Evolutionary conservation across 306 rosid species (phyloP).

Genomic region (Vicia sativa): DNA sequence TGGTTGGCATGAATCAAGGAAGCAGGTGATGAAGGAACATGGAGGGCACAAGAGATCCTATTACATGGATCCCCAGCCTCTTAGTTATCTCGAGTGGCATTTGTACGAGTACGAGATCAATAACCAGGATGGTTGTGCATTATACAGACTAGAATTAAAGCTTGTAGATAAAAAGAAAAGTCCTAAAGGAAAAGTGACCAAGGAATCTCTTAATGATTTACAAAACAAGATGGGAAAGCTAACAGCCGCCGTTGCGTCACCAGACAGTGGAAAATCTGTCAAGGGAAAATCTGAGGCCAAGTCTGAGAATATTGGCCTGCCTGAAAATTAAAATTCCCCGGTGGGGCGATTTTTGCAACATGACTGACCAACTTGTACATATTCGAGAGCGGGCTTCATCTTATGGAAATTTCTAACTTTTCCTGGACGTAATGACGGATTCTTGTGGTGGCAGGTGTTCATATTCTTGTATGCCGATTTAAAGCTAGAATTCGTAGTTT

Average conservation of each 20-base stretch:
- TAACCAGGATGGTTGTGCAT: slow-evolving; percentile 74
- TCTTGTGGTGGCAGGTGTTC: slow-evolving; percentile 35
- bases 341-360: slow-evolving; percentile 19
- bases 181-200: slow-evolving; percentile 70
- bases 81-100: slow-evolving; percentile 83
- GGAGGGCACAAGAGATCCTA: slow-evolving; percentile 94
- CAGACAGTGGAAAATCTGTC: slow-evolving; percentile 51
- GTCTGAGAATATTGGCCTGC: slow-evolving; percentile 46
- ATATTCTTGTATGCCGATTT: background rate
- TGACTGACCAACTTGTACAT: slow-evolving; percentile 39
- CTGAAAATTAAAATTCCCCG: slow-evolving; percentile 39
- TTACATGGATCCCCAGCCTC: slow-evolving; percentile 97
- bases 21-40: slow-evolving; percentile 89
- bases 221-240: slow-evolving; percentile 96
- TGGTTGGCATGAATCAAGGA: slow-evolving; percentile 99
- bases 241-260: slow-evolving; percentile 60
- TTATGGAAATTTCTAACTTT: slow-evolving; percentile 34
- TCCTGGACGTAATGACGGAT: slow-evolving; percentile 9
- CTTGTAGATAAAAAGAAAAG: slow-evolving; percentile 81
- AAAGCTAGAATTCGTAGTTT: background rate
- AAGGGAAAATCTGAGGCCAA: slow-evolving; percentile 55
- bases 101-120: slow-evolving; percentile 84
- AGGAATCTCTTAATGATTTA: slow-evolving; percentile 80
- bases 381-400: slow-evolving; percentile 16
- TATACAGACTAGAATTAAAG: slow-evolving; percentile 84